A percentile compares a stretch with the other conserved stretches of the same genome.
Evolutionary conservation across 2,329 filamentous ascomycete genomes (phyloP).

Genomic region (Colletotrichum melonis): DNA sequence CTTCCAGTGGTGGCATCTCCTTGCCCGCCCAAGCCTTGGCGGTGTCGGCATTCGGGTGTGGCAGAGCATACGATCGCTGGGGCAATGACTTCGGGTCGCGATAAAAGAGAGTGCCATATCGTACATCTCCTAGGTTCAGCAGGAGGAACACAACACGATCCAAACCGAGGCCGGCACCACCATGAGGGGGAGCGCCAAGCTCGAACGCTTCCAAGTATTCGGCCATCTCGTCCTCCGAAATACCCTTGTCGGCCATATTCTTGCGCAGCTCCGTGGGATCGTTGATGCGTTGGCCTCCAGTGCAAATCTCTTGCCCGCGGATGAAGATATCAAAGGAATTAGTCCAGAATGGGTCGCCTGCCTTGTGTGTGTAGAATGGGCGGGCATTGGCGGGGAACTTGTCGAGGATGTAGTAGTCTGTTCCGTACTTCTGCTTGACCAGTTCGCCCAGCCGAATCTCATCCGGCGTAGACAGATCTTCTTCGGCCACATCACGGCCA

Average conservation of each 20-base stretch:
- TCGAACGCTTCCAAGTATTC: constrained; percentile 92
- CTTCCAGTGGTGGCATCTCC: constrained; percentile 79
- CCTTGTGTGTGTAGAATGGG: constrained; percentile 93
- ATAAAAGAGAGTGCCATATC: constrained; percentile 87
- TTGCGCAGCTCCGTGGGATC: constrained; percentile 78
- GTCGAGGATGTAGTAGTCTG: constrained; percentile 94
- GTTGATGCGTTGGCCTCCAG: constrained; percentile 93
- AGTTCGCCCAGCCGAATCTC: constrained; percentile 88
- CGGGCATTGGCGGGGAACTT: constrained; percentile 88
- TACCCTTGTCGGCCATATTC: constrained; percentile 80
- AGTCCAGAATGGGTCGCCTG: constrained; percentile 77
- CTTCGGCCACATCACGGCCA: constrained; percentile 78
- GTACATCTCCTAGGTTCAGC: constrained; percentile 88
- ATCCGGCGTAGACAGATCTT: constrained; percentile 86
- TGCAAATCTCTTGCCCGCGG: constrained; percentile 91
- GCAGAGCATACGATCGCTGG: constrained; percentile 70
- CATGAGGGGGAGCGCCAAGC: constrained; percentile 89
- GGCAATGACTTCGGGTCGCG: constrained; percentile 91
- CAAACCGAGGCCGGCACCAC: constrained; percentile 88
- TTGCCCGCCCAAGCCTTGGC: constrained; percentile 46
- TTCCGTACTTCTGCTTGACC: constrained; percentile 86
- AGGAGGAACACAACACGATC: constrained; percentile 90
- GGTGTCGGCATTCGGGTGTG: constrained; percentile 90
- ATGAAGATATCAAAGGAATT: constrained; percentile 98
- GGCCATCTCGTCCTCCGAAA: constrained; percentile 85